phyloP scores from a whole-genome alignment of 495 filamentous ascomycete genomes.

The Barbatosphaeria neglecta region DNA sequence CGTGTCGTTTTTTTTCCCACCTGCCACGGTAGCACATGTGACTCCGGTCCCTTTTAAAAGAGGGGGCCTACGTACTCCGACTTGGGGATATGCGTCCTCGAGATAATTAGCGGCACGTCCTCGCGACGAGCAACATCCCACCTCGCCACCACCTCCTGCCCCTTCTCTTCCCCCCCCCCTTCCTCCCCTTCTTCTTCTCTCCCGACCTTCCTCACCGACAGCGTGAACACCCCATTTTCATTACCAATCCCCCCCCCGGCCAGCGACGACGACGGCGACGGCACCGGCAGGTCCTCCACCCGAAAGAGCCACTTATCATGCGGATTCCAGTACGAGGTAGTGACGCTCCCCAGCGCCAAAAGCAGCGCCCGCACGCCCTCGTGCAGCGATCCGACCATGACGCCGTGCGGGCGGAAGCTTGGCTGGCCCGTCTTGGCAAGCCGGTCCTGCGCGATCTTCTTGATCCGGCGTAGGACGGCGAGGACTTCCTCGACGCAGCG shows the following conservation, averaged over 20 bases:
- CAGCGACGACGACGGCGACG: not conserved
- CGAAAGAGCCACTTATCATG: slow-evolving; percentile 33
- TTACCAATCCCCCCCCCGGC: too few species aligned
- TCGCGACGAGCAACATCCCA: slow-evolving; percentile 18
- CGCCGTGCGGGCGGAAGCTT: not conserved
- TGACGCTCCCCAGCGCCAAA: slow-evolving; percentile 7
- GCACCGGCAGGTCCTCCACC: slow-evolving; percentile 12
- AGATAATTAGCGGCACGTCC: slow-evolving; percentile 23
- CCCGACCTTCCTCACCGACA: too few species aligned
- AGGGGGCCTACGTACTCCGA: slow-evolving; percentile 18
- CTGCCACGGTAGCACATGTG: too few species aligned
- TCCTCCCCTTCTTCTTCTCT: too few species aligned
- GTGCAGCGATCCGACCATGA: slow-evolving; percentile 22
- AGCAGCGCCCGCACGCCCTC: slow-evolving; percentile 16
- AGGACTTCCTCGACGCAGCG: slow-evolving; percentile 4
- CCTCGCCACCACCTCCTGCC: slow-evolving; percentile 12
- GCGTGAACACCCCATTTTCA: too few species aligned
- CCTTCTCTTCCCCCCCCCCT: slow-evolving; percentile 4
- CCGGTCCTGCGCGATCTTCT: not conserved
- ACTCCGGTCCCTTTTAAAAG: too few species aligned
- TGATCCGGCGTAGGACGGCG: slow-evolving; percentile 1
- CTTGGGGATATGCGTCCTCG: slow-evolving; percentile 19
- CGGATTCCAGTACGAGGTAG: slow-evolving; percentile 1
- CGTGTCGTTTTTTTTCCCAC: not conserved
- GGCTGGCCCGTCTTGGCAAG: not conserved